A percentile compares a stretch with the other conserved stretches of the same genome.
These are phyloP conservation scores for Sanghuangporus baumii DNA, from an alignment of 1,284 basidiomycete genomes.

Conservation along the genomic window DNA sequence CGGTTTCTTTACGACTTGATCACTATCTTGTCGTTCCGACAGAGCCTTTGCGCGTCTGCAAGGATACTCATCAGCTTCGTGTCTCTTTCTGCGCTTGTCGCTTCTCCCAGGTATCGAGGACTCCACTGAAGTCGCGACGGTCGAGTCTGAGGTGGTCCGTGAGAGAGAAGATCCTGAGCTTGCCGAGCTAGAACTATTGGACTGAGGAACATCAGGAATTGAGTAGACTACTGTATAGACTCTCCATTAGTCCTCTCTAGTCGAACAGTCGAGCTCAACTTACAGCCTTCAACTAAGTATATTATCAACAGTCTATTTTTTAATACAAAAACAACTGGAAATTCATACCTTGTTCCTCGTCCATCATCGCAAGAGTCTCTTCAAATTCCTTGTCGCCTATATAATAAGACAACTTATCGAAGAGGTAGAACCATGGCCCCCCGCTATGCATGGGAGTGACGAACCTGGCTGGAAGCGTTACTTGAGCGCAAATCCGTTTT, in stretches of 20 bases:
- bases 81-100: neutral
- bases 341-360: slow-evolving; percentile 7
- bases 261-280: neutral
- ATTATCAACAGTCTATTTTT: neutral
- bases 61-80: neutral
- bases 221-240: neutral
- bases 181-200: neutral
- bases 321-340: neutral
- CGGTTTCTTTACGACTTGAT: neutral
- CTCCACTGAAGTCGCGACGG: neutral
- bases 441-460: neutral
- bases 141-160: neutral
- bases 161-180: neutral
- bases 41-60: neutral
- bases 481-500: neutral
- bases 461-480: slow-evolving; percentile 7
- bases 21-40: neutral
- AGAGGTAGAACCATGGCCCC: neutral
- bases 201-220: neutral
- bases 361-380: neutral
- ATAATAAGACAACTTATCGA: neutral
- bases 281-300: neutral
- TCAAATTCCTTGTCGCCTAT: slow-evolving; percentile 11
- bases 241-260: neutral
- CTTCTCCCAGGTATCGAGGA: neutral